Evolutionary conservation across 805 yeast species (phyloP), one percentile per base, ranked within the genome.

Genomic region (Jamesozyma gamospora): DNA sequence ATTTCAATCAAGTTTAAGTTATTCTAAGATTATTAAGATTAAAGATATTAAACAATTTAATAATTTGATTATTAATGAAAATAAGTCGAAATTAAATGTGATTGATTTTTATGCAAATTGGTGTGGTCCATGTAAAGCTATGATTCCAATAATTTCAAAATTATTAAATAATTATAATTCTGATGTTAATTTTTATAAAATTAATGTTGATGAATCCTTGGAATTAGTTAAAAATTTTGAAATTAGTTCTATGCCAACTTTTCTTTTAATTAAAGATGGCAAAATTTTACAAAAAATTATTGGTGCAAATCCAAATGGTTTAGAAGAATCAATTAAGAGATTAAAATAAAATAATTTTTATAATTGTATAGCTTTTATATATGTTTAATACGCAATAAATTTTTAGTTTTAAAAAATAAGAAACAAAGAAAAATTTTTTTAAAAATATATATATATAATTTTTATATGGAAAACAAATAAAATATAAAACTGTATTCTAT

Each of bases 51-150:
- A 43, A 42, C 17, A 32, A 40, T 4, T 31, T 40, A 4, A 28
- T 16, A 17, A 44, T 31, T 17, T 14, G 16, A 17, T 31, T 9
- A 16, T 31, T 21, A 16, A 9, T 13, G 14, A 16, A 14, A 14
- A 31, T 16, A 9, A 11, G 5, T 9, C 55, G 11, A 57, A 64
- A 28, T 56, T 74, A 28, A 64, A 79, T 1, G 63, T 79, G 2
- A 71, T 78, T 36, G 85, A 79, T 55, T 79, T 79, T 56, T 76
- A 70, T 58, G 85, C 86, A 26, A 71, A 76, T 10, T 79, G 86
- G 86, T 79, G 86, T 59, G 84, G 80, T 7, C 86, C 86, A n/a
- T 79, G 86, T 51, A 77, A 74, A 50, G 80, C 80, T n/a, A 70
- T 79, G 50, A 68, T 79, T 3, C 86, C 86, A 13, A 56, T 73